These are phyloP conservation scores for Fusarium graminum DNA, from an alignment of 2,329 filamentous ascomycete genomes.

Conservation along the genomic window DNA sequence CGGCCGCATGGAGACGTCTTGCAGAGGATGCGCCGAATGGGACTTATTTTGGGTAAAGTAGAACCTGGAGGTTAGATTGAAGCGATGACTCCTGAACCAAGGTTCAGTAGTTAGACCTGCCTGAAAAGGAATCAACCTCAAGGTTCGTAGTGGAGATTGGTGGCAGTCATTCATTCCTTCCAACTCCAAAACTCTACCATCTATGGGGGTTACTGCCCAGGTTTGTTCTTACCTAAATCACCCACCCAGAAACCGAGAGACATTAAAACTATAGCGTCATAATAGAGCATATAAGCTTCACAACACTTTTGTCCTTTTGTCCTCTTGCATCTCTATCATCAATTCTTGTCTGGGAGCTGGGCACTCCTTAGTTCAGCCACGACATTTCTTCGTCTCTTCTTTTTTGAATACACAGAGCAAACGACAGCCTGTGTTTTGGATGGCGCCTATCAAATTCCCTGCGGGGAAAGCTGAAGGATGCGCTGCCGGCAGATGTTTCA, in stretches of 20 bases:
- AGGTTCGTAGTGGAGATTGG: background rate
- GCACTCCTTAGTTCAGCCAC: conserved; percentile 38
- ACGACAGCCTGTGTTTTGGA: conserved; percentile 14
- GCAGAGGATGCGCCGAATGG: conserved; percentile 3
- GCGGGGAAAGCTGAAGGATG: conserved; percentile 44
- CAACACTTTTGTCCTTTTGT: conserved; percentile 24
- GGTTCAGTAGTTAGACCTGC: background rate
- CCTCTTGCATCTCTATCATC: background rate
- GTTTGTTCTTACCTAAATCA: background rate
- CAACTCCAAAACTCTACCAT: background rate
- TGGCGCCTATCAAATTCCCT: conserved; percentile 34
- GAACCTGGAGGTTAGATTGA: background rate
- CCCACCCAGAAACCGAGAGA: background rate
- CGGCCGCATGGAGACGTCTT: conserved; percentile 6
- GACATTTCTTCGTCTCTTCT: conserved; percentile 38
- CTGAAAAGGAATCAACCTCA: background rate
- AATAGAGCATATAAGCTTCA: background rate
- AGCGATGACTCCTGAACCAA: background rate
- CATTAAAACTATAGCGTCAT: background rate
- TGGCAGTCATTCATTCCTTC: background rate
- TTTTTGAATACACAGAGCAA: conserved; percentile 47
- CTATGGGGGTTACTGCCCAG: background rate
- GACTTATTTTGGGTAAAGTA: background rate
- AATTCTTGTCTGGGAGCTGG: conserved; percentile 29
- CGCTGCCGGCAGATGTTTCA: conserved; percentile 47